Base-by-base conservation (phyloP, 2,329 filamentous ascomycete species). In the Calonectria honghensis region DNA sequence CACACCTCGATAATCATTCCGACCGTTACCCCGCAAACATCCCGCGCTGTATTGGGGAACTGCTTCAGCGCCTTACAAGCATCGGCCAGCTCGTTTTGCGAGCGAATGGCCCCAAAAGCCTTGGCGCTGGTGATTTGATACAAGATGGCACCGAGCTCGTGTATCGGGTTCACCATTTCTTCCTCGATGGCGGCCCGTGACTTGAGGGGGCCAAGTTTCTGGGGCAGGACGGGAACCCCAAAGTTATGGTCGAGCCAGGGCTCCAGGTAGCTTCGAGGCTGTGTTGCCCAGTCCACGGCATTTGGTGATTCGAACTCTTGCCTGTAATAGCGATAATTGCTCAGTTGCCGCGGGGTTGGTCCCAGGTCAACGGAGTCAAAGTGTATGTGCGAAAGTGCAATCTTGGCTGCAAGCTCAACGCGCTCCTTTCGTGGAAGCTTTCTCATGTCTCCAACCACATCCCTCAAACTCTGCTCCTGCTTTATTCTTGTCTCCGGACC, bases 81-180 rank as follows among this genome's bases (percentile, higher is more conserved):
- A 6, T 10, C 2, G 7, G 41, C 41, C 20, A 48, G 41, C 7
- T 48, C 41, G 4, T n/a, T 20, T n/a, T 48, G 41, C 41, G 41
- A 48, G 6, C 18, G 18, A n/a, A 48, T 48, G 41, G 18, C 20
- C 7, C 20, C 41, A 20, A 48, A 10, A 11, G 41, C 41, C 20
- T 48, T 48, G 41, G 41, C 41, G 41, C 9, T 48, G 41, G 41
- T 48, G 41, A 48, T 48, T 48, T 48, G 41, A 48, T 48, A 48
- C 41, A 48, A n/a, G 18, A 48, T 48, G 18, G n/a, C 41, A 20
- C 41, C 41, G n/a, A 48, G 41, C 9, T 48, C 41, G 4, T 48
- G 41, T 48, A 48, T 48, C 41, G 41, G 41, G 41, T 48, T 48
- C 7, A 48, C 41, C 41, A n/a, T 48, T 10, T 48, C 41, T 6